Evolutionary conservation across 2,329 filamentous ascomycete genomes (phyloP), one percentile per base, ranked within the genome.

Genomic region (Fusarium siculi): DNA sequence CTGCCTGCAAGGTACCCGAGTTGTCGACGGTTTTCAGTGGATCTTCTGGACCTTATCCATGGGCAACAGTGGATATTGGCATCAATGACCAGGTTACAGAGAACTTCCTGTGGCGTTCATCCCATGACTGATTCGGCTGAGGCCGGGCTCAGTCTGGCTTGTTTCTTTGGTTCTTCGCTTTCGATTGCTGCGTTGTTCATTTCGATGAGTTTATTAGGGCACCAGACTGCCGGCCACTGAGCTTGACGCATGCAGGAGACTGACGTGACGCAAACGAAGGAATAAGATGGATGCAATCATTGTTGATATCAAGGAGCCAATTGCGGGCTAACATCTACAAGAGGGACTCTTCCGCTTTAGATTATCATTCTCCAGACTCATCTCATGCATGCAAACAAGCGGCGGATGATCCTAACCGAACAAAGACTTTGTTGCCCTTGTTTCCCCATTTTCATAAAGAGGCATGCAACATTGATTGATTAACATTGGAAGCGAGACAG

Each of bases 1-100:
- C 60, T 46, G 74, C 52, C 72, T 74, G 72, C 68, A 74, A 74
- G 72, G 72, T 74, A 74, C 72, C 72, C 72, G 60, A 62, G 64
- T 69, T 72, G 68, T 69, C 34, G 61, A 74, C 59, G 68, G 55
- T 56, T 59, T 39, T 69, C 53, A 44, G 69, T 66, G 71, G 59
- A 59, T 68, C 63, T 61, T 42, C 46, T 50, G 30, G 55, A 66
- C 37, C 63, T 42, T 52, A 52, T 54, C 50, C 42, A 69, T 58
- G 39, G 40, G 23, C 36, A 49, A 50, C 37, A 50, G 54, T 58
- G 55, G 68, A 55, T 62, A 55, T 58, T 55, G 52, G 32, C 43
- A 61, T 53, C 62, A 40, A 57, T 57, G 42, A 49, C 28, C 19
- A 25, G 40, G 36, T 44, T 37, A 49, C 23, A 55, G 43, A 73